These are phyloP conservation scores for Carex scoparia DNA, from an alignment of 176 grass and related monocot species.

Conservation along the genomic window DNA sequence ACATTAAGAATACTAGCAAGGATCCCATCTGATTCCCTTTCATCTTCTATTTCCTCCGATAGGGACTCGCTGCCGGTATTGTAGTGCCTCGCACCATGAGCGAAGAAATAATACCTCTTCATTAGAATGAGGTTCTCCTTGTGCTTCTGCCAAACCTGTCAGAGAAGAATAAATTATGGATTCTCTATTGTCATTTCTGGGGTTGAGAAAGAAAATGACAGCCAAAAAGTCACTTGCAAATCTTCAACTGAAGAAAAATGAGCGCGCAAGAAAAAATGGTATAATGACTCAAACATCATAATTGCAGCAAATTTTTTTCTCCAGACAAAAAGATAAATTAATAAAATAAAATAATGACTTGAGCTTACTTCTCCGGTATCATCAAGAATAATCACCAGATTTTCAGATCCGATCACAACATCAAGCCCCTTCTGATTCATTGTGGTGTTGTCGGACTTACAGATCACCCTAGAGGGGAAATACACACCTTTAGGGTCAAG, in stretches of 20 bases:
- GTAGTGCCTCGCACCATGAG: slow-evolving; percentile 50
- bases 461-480: slow-evolving; percentile 73
- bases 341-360: slow-evolving; percentile 9
- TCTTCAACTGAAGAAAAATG: too few relatives aligned
- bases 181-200: too few relatives aligned
- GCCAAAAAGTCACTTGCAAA: too few relatives aligned
- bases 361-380: slow-evolving; percentile 61
- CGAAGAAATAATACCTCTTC: slow-evolving; percentile 71
- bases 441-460: slow-evolving; percentile 58
- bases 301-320: neutral
- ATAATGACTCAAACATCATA: too few relatives aligned
- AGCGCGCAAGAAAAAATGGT: too few relatives aligned
- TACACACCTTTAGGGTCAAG: slow-evolving; percentile 73
- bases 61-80: slow-evolving; percentile 38
- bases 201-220: too few relatives aligned
- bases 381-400: slow-evolving; percentile 77
- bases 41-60: slow-evolving; percentile 54
- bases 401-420: slow-evolving; percentile 74
- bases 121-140: slow-evolving; percentile 81
- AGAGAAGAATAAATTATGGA: neutral
- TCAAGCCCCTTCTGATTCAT: slow-evolving; percentile 80
- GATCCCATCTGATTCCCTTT: slow-evolving; percentile 64
- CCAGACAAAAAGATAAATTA: neutral
- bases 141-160: slow-evolving; percentile 76
- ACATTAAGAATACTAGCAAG: slow-evolving; percentile 65